Percentiles rank a stretch among this genome's conserved stretches.
These are phyloP conservation scores for Aureobasidium vineae DNA, from an alignment of 2,329 filamentous ascomycete species.

Conservation along the genomic window DNA sequence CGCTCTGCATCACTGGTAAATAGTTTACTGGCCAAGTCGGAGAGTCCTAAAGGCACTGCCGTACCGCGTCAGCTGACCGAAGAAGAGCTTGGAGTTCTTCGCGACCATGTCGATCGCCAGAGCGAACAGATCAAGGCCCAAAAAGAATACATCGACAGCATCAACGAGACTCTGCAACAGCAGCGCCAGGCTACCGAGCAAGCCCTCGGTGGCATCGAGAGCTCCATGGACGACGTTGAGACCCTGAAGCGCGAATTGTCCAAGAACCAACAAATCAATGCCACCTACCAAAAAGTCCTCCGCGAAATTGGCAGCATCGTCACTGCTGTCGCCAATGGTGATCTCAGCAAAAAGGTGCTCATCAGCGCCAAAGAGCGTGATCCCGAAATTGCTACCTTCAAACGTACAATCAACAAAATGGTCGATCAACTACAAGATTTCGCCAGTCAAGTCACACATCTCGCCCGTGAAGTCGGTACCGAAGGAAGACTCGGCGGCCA, in stretches of 20 bases:
- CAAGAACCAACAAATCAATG: slow-evolving; percentile 97
- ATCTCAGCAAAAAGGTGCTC: slow-evolving; percentile 93
- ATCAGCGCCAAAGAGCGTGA: slow-evolving; percentile 97
- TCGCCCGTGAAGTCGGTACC: slow-evolving; percentile 93
- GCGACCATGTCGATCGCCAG: slow-evolving; percentile 90
- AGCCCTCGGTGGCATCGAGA: slow-evolving; percentile 75
- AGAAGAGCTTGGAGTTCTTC: slow-evolving; percentile 79
- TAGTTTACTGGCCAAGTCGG: slow-evolving; percentile 55
- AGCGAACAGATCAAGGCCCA: slow-evolving; percentile 88
- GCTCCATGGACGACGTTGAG: slow-evolving; percentile 80
- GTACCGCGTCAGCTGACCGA: slow-evolving; percentile 63
- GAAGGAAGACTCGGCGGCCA: slow-evolving; percentile 93
- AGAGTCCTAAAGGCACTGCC: slow-evolving; percentile 48
- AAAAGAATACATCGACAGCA: slow-evolving; percentile 77
- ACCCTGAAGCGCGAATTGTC: slow-evolving; percentile 88
- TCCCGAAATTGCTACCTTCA: slow-evolving; percentile 96
- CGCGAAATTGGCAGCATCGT: slow-evolving; percentile 97
- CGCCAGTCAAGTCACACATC: slow-evolving; percentile 90
- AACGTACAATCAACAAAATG: slow-evolving; percentile 98
- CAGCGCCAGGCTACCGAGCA: slow-evolving; percentile 83
- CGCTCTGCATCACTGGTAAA: slow-evolving; percentile 47
- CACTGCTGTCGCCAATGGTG: slow-evolving; percentile 90
- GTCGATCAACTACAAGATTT: slow-evolving; percentile 98
- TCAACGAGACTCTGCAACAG: slow-evolving; percentile 80
- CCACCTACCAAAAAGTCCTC: slow-evolving; percentile 96